Evolutionary conservation across 192 early-diverging fungal species (phyloP).

Genomic region (Piromyces sp.): DNA sequence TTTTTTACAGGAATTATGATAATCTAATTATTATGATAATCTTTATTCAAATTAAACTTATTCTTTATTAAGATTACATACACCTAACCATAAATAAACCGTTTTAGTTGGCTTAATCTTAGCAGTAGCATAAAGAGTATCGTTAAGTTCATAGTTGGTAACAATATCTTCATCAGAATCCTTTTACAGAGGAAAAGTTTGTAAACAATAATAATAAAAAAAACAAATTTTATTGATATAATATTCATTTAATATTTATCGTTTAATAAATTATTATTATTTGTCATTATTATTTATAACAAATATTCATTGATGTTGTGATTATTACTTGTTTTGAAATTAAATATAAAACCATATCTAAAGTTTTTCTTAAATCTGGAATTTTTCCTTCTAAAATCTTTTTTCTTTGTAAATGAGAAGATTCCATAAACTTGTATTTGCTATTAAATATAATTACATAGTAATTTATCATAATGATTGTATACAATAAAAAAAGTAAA

Average conservation of each 20-base stretch:
- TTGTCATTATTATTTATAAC: background rate
- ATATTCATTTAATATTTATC: background rate
- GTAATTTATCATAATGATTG: too few relatives aligned
- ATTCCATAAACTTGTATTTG: constrained; percentile 98
- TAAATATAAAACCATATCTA: constrained; percentile 70
- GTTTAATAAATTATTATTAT: background rate
- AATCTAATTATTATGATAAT: too few relatives aligned
- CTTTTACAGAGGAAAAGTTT: background rate
- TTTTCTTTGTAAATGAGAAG: constrained; percentile 68
- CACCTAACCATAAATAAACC: constrained; percentile 91
- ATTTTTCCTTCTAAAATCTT: constrained; percentile 75
- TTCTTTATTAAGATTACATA: constrained; percentile 11
- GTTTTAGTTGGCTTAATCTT: constrained; percentile 53
- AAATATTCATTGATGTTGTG: too few relatives aligned
- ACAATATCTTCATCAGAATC: constrained; percentile 49
- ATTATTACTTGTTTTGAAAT: constrained; percentile 17
- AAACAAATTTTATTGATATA: too few relatives aligned
- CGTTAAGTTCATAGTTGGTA: constrained; percentile 83
- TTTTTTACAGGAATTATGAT: too few relatives aligned
- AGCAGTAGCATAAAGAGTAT: constrained; percentile 80
- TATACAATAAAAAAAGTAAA: too few relatives aligned
- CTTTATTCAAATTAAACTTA: too few relatives aligned
- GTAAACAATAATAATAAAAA: too few relatives aligned
- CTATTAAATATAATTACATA: too few relatives aligned
- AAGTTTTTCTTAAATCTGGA: constrained; percentile 87